These are phyloP conservation scores for Anaeromyces robustus DNA, from an alignment of 192 early-diverging fungal species.

Conservation along the genomic window DNA sequence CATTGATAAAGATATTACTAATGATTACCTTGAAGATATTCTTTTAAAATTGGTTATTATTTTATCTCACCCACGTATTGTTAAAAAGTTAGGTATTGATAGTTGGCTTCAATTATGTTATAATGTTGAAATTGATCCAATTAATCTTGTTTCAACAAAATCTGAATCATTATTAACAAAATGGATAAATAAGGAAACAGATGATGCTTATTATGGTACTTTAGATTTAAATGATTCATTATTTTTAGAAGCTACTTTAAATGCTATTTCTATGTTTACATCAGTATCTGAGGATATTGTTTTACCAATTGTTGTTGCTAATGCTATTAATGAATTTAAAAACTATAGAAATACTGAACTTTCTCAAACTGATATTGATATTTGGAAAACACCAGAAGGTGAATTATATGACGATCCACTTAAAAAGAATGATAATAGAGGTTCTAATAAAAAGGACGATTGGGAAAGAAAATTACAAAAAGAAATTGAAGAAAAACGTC, in stretches of 20 bases:
- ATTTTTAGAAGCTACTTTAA: conserved; percentile 48
- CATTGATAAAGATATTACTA: conserved; percentile 1
- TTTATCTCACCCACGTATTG: conserved; percentile 23
- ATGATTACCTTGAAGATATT: not conserved
- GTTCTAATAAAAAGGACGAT: conserved; percentile 46
- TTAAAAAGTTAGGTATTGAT: conserved; percentile 37
- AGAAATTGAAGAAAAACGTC: conserved; percentile 44
- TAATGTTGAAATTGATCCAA: conserved; percentile 41
- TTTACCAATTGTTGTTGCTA: conserved; percentile 25
- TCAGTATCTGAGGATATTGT: conserved; percentile 37
- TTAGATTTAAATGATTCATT: conserved; percentile 14
- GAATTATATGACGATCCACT: conserved; percentile 49
- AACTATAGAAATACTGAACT: conserved; percentile 28
- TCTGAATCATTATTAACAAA: conserved; percentile 12
- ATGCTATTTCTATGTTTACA: conserved; percentile 39
- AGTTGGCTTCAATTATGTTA: conserved; percentile 76
- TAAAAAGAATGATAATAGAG: conserved; percentile 28
- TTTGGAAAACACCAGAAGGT: conserved; percentile 57
- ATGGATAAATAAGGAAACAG: conserved; percentile 8
- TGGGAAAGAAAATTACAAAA: conserved; percentile 65
- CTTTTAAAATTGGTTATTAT: conserved; percentile 32
- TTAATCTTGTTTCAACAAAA: conserved; percentile 28
- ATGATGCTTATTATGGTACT: conserved; percentile 8
- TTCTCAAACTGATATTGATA: conserved; percentile 35
- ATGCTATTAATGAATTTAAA: conserved; percentile 26